These are phyloP conservation scores for Phytophthora constricta DNA, from an alignment of 352 stramenopile species.

Conservation along the genomic window DNA sequence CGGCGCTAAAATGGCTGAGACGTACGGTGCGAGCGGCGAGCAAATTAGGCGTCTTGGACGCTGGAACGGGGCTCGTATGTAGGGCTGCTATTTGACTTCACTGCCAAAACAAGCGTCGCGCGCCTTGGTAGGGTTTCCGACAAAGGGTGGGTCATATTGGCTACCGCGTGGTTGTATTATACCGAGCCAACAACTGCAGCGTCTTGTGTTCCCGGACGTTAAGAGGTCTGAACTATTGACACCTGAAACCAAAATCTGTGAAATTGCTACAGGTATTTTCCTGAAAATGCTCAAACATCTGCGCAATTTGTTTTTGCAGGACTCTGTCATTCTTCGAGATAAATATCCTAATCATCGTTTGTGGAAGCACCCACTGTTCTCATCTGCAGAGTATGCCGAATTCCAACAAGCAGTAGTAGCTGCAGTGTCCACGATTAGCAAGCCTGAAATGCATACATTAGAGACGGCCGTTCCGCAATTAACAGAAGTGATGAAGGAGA, in stretches of 20 bases:
- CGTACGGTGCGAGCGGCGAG: background rate
- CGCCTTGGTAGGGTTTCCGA: background rate
- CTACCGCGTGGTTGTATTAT: background rate
- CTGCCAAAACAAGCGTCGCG: background rate
- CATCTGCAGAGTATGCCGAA: background rate
- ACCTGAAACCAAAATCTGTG: background rate
- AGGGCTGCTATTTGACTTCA: background rate
- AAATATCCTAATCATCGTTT: background rate
- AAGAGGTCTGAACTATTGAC: background rate
- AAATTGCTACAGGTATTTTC: background rate
- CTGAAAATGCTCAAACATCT: background rate
- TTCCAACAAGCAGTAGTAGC: background rate
- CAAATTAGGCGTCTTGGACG: background rate
- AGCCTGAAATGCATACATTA: background rate
- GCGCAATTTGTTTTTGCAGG: background rate
- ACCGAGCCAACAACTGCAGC: too few relatives aligned
- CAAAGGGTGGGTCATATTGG: background rate
- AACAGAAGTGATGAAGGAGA: background rate
- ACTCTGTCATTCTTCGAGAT: background rate
- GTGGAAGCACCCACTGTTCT: background rate
- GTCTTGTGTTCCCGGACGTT: background rate
- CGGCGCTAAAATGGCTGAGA: background rate
- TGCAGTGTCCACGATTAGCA: background rate
- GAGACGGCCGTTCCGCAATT: background rate
- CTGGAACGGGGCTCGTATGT: background rate